phyloP scores from a whole-genome alignment of 148 eudicot genomes.

The Diospyros kaki region DNA sequence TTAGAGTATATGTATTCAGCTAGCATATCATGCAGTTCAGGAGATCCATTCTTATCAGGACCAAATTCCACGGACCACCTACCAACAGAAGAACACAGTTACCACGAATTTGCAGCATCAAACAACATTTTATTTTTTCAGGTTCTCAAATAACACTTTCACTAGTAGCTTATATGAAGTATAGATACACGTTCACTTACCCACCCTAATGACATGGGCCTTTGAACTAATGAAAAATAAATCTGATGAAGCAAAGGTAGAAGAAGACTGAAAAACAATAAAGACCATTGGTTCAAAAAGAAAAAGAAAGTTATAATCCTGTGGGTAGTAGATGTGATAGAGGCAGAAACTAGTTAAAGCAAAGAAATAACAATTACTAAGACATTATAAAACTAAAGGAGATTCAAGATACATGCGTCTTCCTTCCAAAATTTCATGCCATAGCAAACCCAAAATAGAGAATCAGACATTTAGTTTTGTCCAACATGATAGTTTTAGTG shows the following conservation, averaged over 20 bases:
- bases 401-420: neutral
- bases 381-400: neutral
- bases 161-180: no score
- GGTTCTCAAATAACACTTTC: no score
- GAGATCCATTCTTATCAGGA: conserved; percentile 63
- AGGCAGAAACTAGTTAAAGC: neutral
- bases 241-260: neutral
- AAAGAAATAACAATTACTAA: neutral
- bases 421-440: neutral
- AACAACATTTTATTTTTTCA: neutral
- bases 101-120: neutral
- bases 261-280: neutral
- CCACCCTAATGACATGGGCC: neutral
- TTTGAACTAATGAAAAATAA: neutral
- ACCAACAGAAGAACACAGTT: conserved; percentile 12
- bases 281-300: neutral
- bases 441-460: neutral
- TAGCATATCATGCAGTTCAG: conserved; percentile 83
- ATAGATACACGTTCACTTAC: neutral
- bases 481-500: no score
- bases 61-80: conserved; percentile 96
- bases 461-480: no score
- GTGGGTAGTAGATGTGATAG: neutral
- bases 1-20: conserved; percentile 89
- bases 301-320: no score